A percentile compares a stretch with the other conserved stretches of the same genome.
Evolutionary conservation across 805 yeast species (phyloP).

Genomic region (Starmerella floricola): DNA sequence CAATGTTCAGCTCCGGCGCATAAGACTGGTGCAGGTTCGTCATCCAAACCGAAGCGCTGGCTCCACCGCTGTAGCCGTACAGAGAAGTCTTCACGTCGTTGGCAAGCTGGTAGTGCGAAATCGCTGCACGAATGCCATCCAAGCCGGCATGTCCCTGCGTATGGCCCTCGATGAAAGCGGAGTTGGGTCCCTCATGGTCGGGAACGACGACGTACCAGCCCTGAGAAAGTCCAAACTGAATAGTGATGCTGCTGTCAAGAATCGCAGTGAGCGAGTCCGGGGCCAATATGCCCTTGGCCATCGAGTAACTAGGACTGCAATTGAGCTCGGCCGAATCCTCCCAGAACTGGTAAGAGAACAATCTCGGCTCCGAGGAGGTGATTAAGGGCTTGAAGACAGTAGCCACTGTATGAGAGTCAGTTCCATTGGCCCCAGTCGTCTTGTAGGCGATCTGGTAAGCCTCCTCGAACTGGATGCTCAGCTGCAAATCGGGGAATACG

Average conservation of each 20-base stretch:
- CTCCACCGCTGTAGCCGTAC: conserved; percentile 15
- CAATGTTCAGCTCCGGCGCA: conserved; percentile 25
- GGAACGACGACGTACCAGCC: conserved; percentile 20
- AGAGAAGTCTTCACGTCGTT: conserved; percentile 1
- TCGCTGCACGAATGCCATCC: conserved; percentile 23
- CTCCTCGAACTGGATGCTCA: not conserved
- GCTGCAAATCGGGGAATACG: not conserved
- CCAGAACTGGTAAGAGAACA: conserved; percentile 22
- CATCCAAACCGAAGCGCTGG: conserved; percentile 25
- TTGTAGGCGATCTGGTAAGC: conserved; percentile 16
- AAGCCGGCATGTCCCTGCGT: conserved; percentile 22
- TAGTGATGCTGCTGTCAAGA: conserved; percentile 5
- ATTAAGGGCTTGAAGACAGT: conserved; percentile 15
- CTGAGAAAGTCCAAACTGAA: conserved; percentile 11
- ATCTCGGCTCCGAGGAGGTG: conserved; percentile 7
- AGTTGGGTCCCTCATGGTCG: conserved; percentile 26
- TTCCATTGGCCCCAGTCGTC: conserved; percentile 10
- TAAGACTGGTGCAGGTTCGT: conserved; percentile 22
- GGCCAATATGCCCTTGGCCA: conserved; percentile 12
- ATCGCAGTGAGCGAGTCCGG: conserved; percentile 7
- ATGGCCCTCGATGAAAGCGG: conserved; percentile 25
- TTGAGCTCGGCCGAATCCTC: conserved; percentile 21
- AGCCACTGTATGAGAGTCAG: conserved; percentile 12
- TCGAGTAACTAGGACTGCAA: conserved; percentile 24
- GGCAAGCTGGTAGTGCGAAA: not conserved